A percentile compares a stretch with the other conserved stretches of the same genome.
Evolutionary conservation across 1,284 basidiomycete species (phyloP).

Genomic region (Lentinula novae-zelandiae): DNA sequence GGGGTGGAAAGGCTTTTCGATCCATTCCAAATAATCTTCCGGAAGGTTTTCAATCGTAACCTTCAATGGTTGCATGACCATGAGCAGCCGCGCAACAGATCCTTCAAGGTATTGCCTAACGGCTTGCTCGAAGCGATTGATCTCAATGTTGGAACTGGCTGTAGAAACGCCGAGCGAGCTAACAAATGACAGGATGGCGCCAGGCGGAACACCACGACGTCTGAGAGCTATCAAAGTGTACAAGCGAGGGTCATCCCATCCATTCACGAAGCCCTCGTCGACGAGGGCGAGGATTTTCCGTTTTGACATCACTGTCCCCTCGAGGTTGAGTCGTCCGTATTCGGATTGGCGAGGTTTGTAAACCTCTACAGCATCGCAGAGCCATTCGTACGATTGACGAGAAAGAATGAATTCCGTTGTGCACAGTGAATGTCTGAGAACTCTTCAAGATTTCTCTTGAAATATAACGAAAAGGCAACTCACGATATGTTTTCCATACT

Average conservation of each 20-base stretch:
- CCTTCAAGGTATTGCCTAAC: conserved; percentile 91
- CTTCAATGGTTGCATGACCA: conserved; percentile 91
- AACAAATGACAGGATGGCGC: conserved; percentile 92
- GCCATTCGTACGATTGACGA: conserved; percentile 98
- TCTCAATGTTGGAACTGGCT: conserved; percentile 81
- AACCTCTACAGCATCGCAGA: conserved; percentile 93
- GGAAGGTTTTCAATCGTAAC: conserved; percentile 89
- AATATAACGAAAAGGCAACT: conserved; percentile 30
- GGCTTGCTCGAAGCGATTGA: conserved; percentile 86
- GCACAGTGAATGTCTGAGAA: conserved; percentile 88
- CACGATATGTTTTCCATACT: conserved; percentile 99
- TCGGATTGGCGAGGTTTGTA: conserved; percentile 99
- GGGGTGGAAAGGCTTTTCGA: conserved; percentile 93
- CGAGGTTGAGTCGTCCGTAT: conserved; percentile 90
- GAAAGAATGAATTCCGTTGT: conserved; percentile 97
- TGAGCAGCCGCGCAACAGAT: conserved; percentile 85
- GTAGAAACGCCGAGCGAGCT: conserved; percentile 92
- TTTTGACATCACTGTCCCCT: conserved; percentile 97
- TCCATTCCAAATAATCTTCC: conserved; percentile 79
- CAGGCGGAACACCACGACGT: conserved; percentile 92
- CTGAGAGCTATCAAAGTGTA: conserved; percentile 96
- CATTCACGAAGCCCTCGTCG: conserved; percentile 78
- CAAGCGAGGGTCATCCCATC: conserved; percentile 98
- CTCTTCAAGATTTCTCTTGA: neutral
- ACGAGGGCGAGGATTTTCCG: conserved; percentile 94